Evolutionary conservation across 495 filamentous ascomycete genomes (phyloP).

Genomic region (Penicillium ucsense): DNA sequence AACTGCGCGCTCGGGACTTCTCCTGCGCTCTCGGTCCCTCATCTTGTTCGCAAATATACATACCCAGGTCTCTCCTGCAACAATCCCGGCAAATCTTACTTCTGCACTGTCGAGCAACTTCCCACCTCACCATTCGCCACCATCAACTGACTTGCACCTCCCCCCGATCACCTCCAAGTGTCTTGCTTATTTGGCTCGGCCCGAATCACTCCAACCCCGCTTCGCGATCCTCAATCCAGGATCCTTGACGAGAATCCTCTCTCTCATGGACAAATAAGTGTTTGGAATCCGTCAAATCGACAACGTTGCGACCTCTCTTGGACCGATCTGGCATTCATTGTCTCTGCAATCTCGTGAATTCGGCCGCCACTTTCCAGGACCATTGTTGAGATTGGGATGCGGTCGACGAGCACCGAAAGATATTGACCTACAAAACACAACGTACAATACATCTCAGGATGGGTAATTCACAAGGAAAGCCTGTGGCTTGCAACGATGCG

Average conservation of each 20-base stretch:
- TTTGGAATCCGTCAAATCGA: constrained; percentile 1
- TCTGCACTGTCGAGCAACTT: not conserved
- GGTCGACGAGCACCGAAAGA: constrained; percentile 15
- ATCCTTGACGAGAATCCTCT: constrained; percentile 1
- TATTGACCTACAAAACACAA: constrained; percentile 6
- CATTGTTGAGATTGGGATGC: constrained; percentile 23
- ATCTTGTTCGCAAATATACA: constrained; percentile 13
- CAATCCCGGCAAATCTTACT: not conserved
- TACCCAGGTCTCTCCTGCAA: constrained; percentile 1
- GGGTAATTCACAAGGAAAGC: constrained; percentile 93
- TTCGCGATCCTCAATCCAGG: constrained; percentile 12
- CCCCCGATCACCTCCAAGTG: not conserved
- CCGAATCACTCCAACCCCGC: constrained; percentile 14
- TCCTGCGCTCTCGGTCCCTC: constrained; percentile 8
- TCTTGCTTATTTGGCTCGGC: not conserved
- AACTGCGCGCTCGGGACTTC: constrained; percentile 2
- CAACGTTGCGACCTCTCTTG: too few relatives aligned
- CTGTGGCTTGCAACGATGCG: constrained; percentile 84
- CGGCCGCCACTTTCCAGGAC: not conserved
- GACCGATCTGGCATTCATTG: too few relatives aligned
- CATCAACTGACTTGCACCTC: not conserved
- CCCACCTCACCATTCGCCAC: not conserved
- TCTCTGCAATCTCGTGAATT: too few relatives aligned
- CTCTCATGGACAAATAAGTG: constrained; percentile 10
- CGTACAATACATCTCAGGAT: constrained; percentile 35